phyloP scores from a whole-genome alignment of 2,329 filamentous ascomycete genomes.

The Talaromyces atroroseus region DNA sequence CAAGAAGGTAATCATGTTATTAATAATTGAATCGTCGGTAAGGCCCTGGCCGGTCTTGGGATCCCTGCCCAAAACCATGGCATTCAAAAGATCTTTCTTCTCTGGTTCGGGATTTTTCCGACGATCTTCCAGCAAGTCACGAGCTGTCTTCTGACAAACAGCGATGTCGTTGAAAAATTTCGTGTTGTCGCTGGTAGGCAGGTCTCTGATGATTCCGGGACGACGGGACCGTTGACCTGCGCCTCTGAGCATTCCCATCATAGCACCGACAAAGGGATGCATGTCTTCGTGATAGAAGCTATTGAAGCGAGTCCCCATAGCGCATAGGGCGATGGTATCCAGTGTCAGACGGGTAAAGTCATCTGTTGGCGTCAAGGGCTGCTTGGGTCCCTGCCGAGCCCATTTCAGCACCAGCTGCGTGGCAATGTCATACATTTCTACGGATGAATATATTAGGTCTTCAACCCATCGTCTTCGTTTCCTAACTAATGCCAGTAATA shows the following conservation, averaged over 20 bases:
- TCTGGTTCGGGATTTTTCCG: conserved; percentile 45
- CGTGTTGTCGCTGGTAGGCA: background rate
- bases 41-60: conserved; percentile 62
- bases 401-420: background rate
- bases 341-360: conserved; percentile 69
- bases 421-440: background rate
- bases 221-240: conserved; percentile 48
- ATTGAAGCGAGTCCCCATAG: conserved; percentile 71
- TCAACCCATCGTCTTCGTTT: conserved; percentile 25
- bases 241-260: conserved; percentile 59
- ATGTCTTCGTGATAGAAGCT: conserved; percentile 61
- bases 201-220: conserved; percentile 31
- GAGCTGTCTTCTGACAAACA: background rate
- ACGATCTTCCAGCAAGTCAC: conserved; percentile 27
- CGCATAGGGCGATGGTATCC: conserved; percentile 65
- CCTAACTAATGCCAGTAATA: background rate
- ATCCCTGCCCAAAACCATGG: conserved; percentile 65
- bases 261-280: conserved; percentile 65
- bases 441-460: background rate
- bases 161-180: background rate
- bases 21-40: conserved; percentile 56
- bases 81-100: conserved; percentile 61
- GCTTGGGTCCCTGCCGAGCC: conserved; percentile 46
- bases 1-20: conserved; percentile 69
- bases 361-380: conserved; percentile 56